Percentiles rank a stretch among this genome's conserved stretches.
phyloP scores from a whole-genome alignment of 345 rosid genomes.

The Capsella bursapastoris region DNA sequence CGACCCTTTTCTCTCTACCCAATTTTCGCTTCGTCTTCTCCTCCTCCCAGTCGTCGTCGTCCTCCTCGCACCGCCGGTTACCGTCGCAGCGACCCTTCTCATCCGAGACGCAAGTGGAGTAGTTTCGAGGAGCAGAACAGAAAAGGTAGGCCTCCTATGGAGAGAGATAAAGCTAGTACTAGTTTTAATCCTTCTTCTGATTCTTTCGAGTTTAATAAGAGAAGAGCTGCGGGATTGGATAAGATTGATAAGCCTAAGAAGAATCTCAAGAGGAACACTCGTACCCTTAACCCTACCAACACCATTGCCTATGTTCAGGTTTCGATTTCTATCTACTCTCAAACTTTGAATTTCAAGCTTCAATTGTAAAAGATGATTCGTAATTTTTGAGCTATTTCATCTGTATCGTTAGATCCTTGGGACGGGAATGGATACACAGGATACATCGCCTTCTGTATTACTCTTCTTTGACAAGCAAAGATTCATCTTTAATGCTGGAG shows the following conservation, averaged over 20 bases:
- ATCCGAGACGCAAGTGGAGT: conserved; percentile 49
- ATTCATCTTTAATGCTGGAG: conserved; percentile 97
- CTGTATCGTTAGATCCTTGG: conserved; percentile 70
- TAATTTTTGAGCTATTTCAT: not conserved
- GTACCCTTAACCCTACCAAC: conserved; percentile 79
- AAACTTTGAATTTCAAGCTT: not conserved
- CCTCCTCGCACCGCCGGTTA: conserved; percentile 46
- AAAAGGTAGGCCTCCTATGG: conserved; percentile 48
- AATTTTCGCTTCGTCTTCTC: conserved; percentile 45
- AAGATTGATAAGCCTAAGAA: conserved; percentile 60
- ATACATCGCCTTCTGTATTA: conserved; percentile 92
- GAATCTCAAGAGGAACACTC: conserved; percentile 70
- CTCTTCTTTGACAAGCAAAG: conserved; percentile 97
- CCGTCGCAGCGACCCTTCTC: conserved; percentile 41
- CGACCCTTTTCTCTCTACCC: conserved; percentile 44
- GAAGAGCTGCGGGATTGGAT: conserved; percentile 81
- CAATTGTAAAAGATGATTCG: not conserved
- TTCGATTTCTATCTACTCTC: not conserved
- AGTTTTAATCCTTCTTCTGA: conserved; percentile 22
- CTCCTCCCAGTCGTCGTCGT: conserved; percentile 46
- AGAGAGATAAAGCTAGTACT: conserved; percentile 42
- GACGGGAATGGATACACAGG: conserved; percentile 99
- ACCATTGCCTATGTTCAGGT: conserved; percentile 94
- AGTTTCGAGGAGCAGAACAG: conserved; percentile 43
- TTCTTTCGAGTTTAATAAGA: conserved; percentile 73